Evolutionary conservation across 805 yeast genomes (phyloP), one percentile per base, ranked within the genome.

Genomic region (Saccharomycopsis fibuligera): DNA sequence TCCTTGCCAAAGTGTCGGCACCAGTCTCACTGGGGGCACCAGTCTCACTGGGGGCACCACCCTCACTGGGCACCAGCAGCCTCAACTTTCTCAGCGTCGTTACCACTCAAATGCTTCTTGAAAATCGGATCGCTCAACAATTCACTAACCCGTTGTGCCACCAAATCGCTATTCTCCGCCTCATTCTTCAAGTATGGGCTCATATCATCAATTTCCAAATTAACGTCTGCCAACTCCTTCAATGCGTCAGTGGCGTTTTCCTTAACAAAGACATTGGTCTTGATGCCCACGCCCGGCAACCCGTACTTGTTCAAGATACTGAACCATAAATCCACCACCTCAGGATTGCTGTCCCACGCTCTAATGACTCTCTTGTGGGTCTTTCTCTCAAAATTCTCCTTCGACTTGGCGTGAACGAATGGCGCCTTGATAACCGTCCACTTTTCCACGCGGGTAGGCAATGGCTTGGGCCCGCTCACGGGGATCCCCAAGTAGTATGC

Each of bases 371-470:
- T 78, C 58, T 83, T 79, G 64, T 79, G 86, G 1, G 98, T 93
- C 43, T 78, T 74, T 69, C 98, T 81, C 69, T 86, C 86, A 68
- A 86, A 93, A 72, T 91, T 93, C 69, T 91, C 96, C 68, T 93
- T 93, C 8, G 93, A 76, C 64, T 89, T 90, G 45, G 97, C 95
- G 61, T 87, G 93, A 19, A 86, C 96, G 64, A 93, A 93, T 1
- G 97, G 97, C 2, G 96, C 81, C 63, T 83, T 78, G 60, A 84
- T 89, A 39, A 93, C 96, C 0, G 99, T 93, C 87, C 96, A 91
- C 57, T 89, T 77, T 65, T 91, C 86, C 58, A 81, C 78, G 62
- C 79, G 83, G 2, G 84, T 80, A 54, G 79, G 83, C 55, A 78
- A 64, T 43, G 81, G 86, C 30, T 70, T 73, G 17, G 91, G 83